Evolutionary conservation across 192 early-diverging fungal genomes (phyloP).

Genomic region (Coemansia sp.): DNA sequence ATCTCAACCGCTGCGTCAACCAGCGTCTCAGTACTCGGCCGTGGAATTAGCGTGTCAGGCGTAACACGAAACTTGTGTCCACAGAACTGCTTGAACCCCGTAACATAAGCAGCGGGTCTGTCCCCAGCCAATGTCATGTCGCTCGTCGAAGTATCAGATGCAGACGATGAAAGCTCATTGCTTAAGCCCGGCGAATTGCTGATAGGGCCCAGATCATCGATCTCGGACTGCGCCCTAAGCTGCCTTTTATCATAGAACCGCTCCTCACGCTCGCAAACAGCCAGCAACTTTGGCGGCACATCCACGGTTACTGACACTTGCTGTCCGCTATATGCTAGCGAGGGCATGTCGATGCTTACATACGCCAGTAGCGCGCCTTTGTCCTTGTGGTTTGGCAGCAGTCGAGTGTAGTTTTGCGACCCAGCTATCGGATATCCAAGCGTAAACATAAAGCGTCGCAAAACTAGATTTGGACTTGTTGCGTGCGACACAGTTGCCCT

Average conservation of each 20-base stretch:
- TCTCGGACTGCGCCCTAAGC: slow-evolving; percentile 46
- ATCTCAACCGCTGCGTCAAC: slow-evolving; percentile 55
- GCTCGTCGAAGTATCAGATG: slow-evolving; percentile 18
- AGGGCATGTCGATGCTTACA: slow-evolving; percentile 47
- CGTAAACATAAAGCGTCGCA: slow-evolving; percentile 58
- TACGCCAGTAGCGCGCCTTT: slow-evolving; percentile 62
- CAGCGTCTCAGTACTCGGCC: slow-evolving; percentile 68
- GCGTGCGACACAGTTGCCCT: slow-evolving; percentile 21
- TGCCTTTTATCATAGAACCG: slow-evolving; percentile 55
- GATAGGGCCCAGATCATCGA: slow-evolving; percentile 22
- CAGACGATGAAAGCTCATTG: background rate
- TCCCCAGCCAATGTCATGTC: slow-evolving; percentile 56
- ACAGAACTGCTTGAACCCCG: slow-evolving; percentile 60
- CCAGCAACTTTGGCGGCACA: slow-evolving; percentile 60
- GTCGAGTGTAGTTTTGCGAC: slow-evolving; percentile 56
- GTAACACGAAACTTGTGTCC: slow-evolving; percentile 61
- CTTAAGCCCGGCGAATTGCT: background rate
- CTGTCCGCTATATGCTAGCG: slow-evolving; percentile 18
- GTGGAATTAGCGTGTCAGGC: slow-evolving; percentile 69
- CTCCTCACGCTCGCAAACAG: slow-evolving; percentile 60
- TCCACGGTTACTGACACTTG: slow-evolving; percentile 25
- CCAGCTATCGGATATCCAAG: slow-evolving; percentile 60
- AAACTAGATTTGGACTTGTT: slow-evolving; percentile 41
- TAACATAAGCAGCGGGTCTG: slow-evolving; percentile 29
- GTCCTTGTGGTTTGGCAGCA: slow-evolving; percentile 58